Percentiles rank a stretch among this genome's conserved stretches.
phyloP scores from a whole-genome alignment of 192 early-diverging fungal genomes.

The Coemansia sp. region DNA sequence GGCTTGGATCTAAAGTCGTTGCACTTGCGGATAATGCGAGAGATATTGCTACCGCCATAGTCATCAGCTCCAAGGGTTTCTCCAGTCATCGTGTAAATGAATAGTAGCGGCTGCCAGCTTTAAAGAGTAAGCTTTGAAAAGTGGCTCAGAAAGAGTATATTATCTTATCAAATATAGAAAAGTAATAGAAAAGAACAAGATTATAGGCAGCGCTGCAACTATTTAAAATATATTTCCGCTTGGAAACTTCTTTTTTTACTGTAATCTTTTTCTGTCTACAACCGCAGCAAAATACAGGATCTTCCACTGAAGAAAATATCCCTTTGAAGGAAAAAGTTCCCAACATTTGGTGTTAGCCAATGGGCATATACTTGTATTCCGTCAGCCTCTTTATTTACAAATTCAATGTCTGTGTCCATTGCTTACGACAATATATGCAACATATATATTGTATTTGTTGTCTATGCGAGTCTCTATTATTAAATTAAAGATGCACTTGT shows the following conservation, averaged over 20 bases:
- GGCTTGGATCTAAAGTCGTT: slow-evolving; percentile 46
- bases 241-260: too few relatives aligned
- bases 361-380: neutral
- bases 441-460: neutral
- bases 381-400: too few relatives aligned
- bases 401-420: neutral
- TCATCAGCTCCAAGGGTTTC: slow-evolving; percentile 14
- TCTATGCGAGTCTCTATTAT: neutral
- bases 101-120: neutral
- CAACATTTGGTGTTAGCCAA: neutral
- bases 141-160: neutral
- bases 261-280: too few relatives aligned
- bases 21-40: slow-evolving; percentile 29
- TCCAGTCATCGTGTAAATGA: neutral
- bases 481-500: neutral
- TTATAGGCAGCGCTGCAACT: too few relatives aligned
- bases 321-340: too few relatives aligned
- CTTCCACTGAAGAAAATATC: too few relatives aligned
- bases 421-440: neutral
- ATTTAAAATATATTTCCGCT: too few relatives aligned
- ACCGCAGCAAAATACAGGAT: too few relatives aligned
- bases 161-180: neutral
- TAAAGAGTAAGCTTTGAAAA: neutral
- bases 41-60: slow-evolving; percentile 22
- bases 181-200: too few relatives aligned